A percentile compares a stretch with the other conserved stretches of the same genome.
Conservation (phyloP, 495 filamentous ascomycete genomes). For the Pseudevernia furfuracea region DNA sequence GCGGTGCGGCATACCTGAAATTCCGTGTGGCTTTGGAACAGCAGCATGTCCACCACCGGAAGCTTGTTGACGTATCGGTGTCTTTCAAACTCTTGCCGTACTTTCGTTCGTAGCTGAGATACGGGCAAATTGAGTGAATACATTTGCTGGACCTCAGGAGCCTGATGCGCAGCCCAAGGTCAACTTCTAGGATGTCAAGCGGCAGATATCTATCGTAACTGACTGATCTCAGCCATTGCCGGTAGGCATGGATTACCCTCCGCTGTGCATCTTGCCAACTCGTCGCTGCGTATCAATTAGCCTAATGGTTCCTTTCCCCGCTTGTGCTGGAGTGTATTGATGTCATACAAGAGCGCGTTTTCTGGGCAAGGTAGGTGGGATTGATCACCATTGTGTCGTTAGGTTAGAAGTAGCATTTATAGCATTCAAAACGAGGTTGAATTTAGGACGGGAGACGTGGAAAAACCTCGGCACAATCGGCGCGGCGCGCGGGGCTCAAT, state of each 20-base stretch:
- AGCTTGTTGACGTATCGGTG: slow-evolving; percentile 89
- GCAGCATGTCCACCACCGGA: slow-evolving; percentile 74
- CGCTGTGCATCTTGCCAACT: slow-evolving; percentile 79
- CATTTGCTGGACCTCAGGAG: slow-evolving; percentile 92
- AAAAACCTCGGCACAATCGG: neutral
- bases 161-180: slow-evolving; percentile 43
- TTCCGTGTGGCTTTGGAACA: slow-evolving; percentile 81
- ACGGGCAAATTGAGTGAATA: slow-evolving; percentile 87
- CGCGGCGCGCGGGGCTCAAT: no score
- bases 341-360: slow-evolving; percentile 79
- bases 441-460: no score
- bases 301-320: neutral
- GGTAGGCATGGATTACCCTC: slow-evolving; percentile 77
- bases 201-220: neutral
- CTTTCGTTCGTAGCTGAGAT: slow-evolving; percentile 80
- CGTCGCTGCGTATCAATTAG: slow-evolving; percentile 51
- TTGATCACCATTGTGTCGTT: slow-evolving; percentile 62
- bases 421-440: neutral
- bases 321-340: slow-evolving; percentile 9
- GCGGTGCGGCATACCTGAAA: slow-evolving; percentile 56
- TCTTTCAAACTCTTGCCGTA: slow-evolving; percentile 95
- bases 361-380: slow-evolving; percentile 84
- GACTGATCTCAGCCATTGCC: slow-evolving; percentile 86
- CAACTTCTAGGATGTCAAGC: neutral
- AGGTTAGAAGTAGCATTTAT: neutral